Percentiles rank a stretch among this genome's conserved stretches.
Conservation (phyloP, 208 protist genomes). For the Trypanosoma scelopori region DNA sequence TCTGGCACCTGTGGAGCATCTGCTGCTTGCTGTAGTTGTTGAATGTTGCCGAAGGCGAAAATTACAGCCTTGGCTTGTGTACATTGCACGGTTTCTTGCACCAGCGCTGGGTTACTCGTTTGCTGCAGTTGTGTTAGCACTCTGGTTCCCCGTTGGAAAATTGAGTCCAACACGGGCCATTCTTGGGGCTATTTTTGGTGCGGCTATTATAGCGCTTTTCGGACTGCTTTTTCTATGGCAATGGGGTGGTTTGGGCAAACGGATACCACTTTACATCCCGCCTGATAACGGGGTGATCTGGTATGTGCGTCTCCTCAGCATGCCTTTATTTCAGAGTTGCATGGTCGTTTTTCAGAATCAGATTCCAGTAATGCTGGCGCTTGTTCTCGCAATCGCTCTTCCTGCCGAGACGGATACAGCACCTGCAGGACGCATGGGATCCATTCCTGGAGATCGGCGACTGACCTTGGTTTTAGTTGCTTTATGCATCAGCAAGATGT, state of each 20-base stretch:
- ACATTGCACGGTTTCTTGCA: constrained; percentile 31
- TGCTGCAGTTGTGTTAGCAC: constrained; percentile 47
- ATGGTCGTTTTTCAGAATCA: constrained; percentile 56
- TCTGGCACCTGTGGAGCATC: constrained; percentile 54
- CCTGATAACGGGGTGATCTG: constrained; percentile 71
- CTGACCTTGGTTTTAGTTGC: constrained; percentile 54
- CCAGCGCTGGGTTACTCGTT: constrained; percentile 46
- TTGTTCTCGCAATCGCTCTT: constrained; percentile 32
- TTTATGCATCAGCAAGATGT: constrained; percentile 45
- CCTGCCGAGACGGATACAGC: constrained; percentile 2
- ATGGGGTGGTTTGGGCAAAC: constrained; percentile 13
- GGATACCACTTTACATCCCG: constrained; percentile 60
- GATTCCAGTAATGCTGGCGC: constrained; percentile 48
- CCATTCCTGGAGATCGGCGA: constrained; percentile 37
- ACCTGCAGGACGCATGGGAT: constrained; percentile 10
- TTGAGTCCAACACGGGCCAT: constrained; percentile 17
- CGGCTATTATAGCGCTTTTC: constrained; percentile 13
- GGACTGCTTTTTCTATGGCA: constrained; percentile 12
- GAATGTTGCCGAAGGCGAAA: constrained; percentile 30
- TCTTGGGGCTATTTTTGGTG: constrained; percentile 7
- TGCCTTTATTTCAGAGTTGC: constrained; percentile 50
- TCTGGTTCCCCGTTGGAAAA: constrained; percentile 57
- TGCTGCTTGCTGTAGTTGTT: constrained; percentile 46
- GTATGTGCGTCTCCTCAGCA: constrained; percentile 75
- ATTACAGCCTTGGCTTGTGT: constrained; percentile 3